Percentiles rank a stretch among this genome's conserved stretches.
Evolutionary conservation across 1,284 basidiomycete species (phyloP).

Genomic region (Trichosporon faecale): DNA sequence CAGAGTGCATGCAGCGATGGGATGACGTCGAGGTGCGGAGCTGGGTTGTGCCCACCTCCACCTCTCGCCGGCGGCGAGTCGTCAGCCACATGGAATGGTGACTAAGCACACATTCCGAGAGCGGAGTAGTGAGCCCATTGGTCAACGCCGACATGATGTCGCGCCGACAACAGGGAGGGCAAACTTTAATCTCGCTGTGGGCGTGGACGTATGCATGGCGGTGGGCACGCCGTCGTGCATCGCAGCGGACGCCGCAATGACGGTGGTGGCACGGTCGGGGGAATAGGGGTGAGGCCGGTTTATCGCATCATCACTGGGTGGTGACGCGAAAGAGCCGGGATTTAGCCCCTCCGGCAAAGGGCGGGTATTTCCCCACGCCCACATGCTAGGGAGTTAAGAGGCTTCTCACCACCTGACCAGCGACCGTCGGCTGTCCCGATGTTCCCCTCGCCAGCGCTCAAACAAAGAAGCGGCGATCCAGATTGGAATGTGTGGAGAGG

Average conservation of each 20-base stretch:
- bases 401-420: background rate
- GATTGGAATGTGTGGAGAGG: background rate
- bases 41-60: slow-evolving; percentile 1
- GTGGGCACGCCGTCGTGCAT: background rate
- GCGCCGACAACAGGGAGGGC: background rate
- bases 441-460: background rate
- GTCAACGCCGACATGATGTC: background rate
- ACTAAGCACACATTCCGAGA: background rate
- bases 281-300: background rate
- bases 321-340: background rate
- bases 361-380: slow-evolving; percentile 1
- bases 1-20: background rate
- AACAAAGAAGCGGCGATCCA: background rate
- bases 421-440: slow-evolving; percentile 5
- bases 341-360: background rate
- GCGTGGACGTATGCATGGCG: background rate
- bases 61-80: background rate
- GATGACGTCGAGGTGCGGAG: background rate
- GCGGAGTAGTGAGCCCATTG: background rate
- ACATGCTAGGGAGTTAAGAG: background rate
- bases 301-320: background rate
- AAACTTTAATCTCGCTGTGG: background rate
- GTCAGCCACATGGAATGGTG: background rate
- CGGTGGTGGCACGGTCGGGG: background rate
- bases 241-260: background rate